Evolutionary conservation across 164 flowering plant species (phyloP).

Genomic region (Sedum album): DNA sequence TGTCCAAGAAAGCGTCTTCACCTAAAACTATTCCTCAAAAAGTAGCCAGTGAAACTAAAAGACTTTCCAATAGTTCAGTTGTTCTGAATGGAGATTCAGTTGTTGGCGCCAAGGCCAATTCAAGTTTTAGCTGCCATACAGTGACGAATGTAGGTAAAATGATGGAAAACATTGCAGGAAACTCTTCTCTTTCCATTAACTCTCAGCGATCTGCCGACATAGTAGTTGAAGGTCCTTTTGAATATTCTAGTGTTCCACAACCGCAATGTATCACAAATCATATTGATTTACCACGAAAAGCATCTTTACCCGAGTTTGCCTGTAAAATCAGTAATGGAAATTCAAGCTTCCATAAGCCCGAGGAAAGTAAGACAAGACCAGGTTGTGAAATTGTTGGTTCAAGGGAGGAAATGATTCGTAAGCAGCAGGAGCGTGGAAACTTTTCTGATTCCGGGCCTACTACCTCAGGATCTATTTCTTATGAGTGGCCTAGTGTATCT

Average conservation of each 20-base stretch:
- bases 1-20: constrained; percentile 21
- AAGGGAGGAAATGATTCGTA: constrained; percentile 21
- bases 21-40: constrained; percentile 17
- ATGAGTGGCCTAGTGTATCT: constrained; percentile 78
- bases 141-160: constrained; percentile 14
- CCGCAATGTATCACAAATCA: not conserved
- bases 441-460: constrained; percentile 19
- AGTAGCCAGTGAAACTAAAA: constrained; percentile 15
- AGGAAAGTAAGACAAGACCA: constrained; percentile 15
- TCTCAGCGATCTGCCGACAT: constrained; percentile 5
- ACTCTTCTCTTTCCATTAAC: constrained; percentile 9
- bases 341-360: constrained; percentile 14
- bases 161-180: constrained; percentile 11
- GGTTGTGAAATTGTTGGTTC: constrained; percentile 15
- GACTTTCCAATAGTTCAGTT: constrained; percentile 17
- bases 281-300: not conserved
- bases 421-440: constrained; percentile 20
- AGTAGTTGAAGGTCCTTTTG: constrained; percentile 14
- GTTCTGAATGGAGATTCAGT: constrained; percentile 10
- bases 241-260: not conserved
- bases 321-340: constrained; percentile 2
- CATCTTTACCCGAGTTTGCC: not conserved
- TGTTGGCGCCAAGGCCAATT: not conserved
- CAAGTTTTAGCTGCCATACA: constrained; percentile 16
- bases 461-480: constrained; percentile 37